Evolutionary conservation across 2,329 filamentous ascomycete species (phyloP), one percentile per base, ranked within the genome.

Genomic region (Fusarium nygamai): DNA sequence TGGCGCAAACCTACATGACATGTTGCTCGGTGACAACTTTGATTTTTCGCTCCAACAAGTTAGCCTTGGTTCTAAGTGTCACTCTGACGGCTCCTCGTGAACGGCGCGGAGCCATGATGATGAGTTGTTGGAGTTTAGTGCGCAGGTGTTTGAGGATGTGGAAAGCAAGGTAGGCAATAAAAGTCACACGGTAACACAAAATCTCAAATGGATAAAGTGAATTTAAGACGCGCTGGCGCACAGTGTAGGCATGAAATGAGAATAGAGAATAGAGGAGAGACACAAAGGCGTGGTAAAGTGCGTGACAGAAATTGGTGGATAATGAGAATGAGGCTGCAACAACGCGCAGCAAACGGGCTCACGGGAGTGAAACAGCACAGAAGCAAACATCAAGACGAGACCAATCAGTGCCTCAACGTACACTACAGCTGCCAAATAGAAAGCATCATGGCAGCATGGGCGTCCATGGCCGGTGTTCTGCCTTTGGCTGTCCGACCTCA

Each of bases 1-100:
- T 50, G 38, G 53, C 54, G 33, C 61, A 66, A 73, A 89, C 92
- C 85, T 90, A 97, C 94, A 95, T 93, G 84, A 95, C 90, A 82
- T 92, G 90, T 84, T 98, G 96, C 86, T 96, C 92, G 59, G 96
- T 98, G 77, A 98, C 89, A 85, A 99, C 91, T 90, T 96, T 97
- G 84, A 99, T 89, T 81, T 91, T 93, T 80, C 96, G 91, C 89
- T 98, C 93, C 80, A 92, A 14, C 39, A 64, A 59, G 78, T 83
- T 78, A 82, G 81, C 57, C 61, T 67, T 69, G 16, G 58, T 41
- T 57, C 53, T 75, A 39, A 65, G 20, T 34, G 20, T 43, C 50
- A 64, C 54, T 51, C 64, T 76, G 64, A 67, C 66, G 24, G 73
- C 50, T 58, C 72, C 38, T 67, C 71, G 67, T 41, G 36, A 38